phyloP scores from a whole-genome alignment of 306 rosid species.

The Elaeagnus macrophylla region DNA sequence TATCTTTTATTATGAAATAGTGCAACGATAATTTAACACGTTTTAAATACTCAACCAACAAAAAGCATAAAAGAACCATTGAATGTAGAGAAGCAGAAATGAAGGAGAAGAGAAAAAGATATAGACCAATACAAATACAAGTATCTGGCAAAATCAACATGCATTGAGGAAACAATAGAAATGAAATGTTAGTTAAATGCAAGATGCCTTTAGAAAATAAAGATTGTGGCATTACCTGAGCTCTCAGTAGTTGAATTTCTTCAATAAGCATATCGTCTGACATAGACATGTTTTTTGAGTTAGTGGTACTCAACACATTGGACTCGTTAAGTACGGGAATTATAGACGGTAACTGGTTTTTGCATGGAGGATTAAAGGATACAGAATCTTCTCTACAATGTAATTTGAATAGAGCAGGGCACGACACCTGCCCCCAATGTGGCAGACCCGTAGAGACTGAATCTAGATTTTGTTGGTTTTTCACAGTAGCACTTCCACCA shows the following conservation, averaged over 20 bases:
- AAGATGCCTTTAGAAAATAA: background rate
- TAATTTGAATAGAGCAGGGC: conserved; percentile 36
- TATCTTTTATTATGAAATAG: too few species aligned
- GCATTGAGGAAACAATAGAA: background rate
- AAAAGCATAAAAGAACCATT: too few species aligned
- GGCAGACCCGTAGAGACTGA: conserved; percentile 31
- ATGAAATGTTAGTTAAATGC: background rate
- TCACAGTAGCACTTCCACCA: conserved; percentile 41
- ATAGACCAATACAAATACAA: too few species aligned
- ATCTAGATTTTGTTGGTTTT: conserved; percentile 30
- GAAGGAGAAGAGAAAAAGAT: too few species aligned
- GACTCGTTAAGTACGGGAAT: conserved; percentile 21
- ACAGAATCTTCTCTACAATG: conserved; percentile 32
- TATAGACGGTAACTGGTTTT: conserved; percentile 21
- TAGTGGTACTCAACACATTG: conserved; percentile 10
- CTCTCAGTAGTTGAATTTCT: conserved; percentile 55
- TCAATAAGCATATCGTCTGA: conserved; percentile 47
- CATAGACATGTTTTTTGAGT: conserved; percentile 20
- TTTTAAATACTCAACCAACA: too few species aligned
- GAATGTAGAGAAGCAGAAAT: too few species aligned
- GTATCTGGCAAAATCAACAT: too few species aligned
- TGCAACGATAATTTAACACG: too few species aligned
- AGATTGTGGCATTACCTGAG: conserved; percentile 36
- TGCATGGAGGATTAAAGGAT: conserved; percentile 23
- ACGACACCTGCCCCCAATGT: conserved; percentile 74